Base-by-base conservation (phyloP, 305 asterid genomes). In the Plantago coronopus region DNA sequence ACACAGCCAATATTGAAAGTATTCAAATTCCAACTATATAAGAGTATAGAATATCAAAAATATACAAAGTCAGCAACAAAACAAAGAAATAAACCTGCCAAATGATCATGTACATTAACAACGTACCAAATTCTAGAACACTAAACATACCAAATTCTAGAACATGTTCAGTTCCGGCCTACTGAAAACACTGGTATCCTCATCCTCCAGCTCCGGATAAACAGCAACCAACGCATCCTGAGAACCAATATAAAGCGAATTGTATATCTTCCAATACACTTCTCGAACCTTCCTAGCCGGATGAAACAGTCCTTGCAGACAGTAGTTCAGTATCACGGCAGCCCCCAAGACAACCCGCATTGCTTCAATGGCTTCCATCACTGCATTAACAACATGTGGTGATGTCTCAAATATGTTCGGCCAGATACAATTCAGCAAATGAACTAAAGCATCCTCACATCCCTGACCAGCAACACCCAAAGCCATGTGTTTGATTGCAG, bases 231-330 rank as follows among this genome's bases (percentile, higher is more conserved):
- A 93, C 0, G 95, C 88, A 62, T 91, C 98, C 78, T 91, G 98
- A 18, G 95, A 71, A 27, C 98, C 97, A 5, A 91, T 88, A 54
- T 91, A 91, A 6, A 91, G 87, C 1, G 98, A 74, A 34, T 91
- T 91, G 48, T 91, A 91, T 43, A 91, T 88, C 65, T 88, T 88
- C 98, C 98, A 91, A 76, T 91, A 91, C 57, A 91, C 98, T 69
- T 91, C 98, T 51, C 98, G 74, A 4, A 91, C 98, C 81, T 88
- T 91, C 56, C 98, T 88, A 0, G 98, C 96, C 0, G 98, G 98
- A 78, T 91, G 98, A 65, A 91, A 91, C 73, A 91, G 65, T 12
- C 98, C 98, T 74, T 91, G 98, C 15, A 91, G 93, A 68, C 98
- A 91, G 56, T 91, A 91, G 62, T 88, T 91, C 19, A 91, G 82